These are phyloP conservation scores for Pseudogymnoascus sp. DNA, from an alignment of 2,329 filamentous ascomycete species.

Conservation along the genomic window DNA sequence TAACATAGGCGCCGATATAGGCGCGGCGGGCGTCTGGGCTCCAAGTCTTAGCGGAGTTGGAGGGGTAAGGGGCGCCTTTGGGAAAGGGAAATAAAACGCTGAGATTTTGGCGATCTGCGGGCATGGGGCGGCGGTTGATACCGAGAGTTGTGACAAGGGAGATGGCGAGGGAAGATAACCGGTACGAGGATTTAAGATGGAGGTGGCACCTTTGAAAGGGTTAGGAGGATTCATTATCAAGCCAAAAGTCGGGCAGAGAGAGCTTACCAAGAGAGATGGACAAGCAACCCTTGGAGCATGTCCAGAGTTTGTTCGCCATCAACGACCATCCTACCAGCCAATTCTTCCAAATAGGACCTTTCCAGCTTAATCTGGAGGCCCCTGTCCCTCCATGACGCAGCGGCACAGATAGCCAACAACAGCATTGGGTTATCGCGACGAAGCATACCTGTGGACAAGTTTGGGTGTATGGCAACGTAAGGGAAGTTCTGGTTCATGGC, in stretches of 20 bases:
- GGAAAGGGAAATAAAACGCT: constrained; percentile 4
- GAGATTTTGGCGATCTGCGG: not conserved
- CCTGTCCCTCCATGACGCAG: constrained; percentile 7
- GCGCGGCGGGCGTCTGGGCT: constrained; percentile 8
- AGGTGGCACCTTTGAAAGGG: constrained; percentile 10
- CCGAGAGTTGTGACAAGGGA: constrained; percentile 8
- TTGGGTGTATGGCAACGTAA: not conserved
- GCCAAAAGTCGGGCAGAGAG: not conserved
- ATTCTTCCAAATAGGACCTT: constrained; percentile 2
- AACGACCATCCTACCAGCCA: constrained; percentile 8
- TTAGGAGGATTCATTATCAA: not conserved
- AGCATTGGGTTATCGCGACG: constrained; percentile 4
- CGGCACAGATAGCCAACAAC: not conserved
- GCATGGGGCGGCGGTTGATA: not conserved
- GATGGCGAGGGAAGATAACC: constrained; percentile 8
- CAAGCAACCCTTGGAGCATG: constrained; percentile 10
- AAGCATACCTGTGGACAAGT: not conserved
- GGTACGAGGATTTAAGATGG: constrained; percentile 11
- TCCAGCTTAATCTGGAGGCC: constrained; percentile 4
- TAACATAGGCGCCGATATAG: constrained; percentile 10
- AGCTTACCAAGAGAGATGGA: constrained; percentile 10
- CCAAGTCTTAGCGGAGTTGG: constrained; percentile 1
- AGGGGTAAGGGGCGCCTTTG: not conserved
- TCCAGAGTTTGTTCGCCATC: constrained; percentile 11
- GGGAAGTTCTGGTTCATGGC: constrained; percentile 7